Conservation (phyloP, 495 filamentous ascomycete genomes). For the Daldinia caldariorum region DNA sequence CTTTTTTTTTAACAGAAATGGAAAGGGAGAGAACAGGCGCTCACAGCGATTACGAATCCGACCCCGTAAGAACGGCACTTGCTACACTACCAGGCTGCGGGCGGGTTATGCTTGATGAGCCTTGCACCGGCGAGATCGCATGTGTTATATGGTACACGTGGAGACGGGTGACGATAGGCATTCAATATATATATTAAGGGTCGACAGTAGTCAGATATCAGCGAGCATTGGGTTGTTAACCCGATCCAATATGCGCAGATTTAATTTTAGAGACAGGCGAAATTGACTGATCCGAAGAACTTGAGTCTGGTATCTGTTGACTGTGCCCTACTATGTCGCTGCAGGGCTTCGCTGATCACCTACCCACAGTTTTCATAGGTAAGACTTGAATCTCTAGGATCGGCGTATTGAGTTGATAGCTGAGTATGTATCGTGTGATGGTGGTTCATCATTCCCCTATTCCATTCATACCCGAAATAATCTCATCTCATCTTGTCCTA, state of each 20-base stretch:
- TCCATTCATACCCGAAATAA: neutral
- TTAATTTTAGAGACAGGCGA: neutral
- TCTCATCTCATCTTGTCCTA: too few relatives aligned
- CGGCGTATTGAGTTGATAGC: too few relatives aligned
- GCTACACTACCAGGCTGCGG: slow-evolving; percentile 12
- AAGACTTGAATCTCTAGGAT: too few relatives aligned
- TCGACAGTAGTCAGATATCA: neutral
- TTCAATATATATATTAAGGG: slow-evolving; percentile 12
- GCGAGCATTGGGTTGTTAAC: neutral
- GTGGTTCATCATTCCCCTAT: neutral
- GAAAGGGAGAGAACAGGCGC: slow-evolving; percentile 10
- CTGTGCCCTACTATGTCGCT: too few relatives aligned
- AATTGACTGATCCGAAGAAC: neutral
- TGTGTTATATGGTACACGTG: slow-evolving; percentile 37
- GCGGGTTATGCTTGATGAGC: slow-evolving; percentile 11
- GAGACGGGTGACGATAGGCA: slow-evolving; percentile 24
- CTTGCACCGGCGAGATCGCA: slow-evolving; percentile 6
- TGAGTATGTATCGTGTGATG: too few relatives aligned
- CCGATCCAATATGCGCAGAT: neutral
- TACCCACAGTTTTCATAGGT: too few relatives aligned
- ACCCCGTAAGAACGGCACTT: slow-evolving; percentile 16
- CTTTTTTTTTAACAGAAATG: slow-evolving; percentile 3
- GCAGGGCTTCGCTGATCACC: too few relatives aligned
- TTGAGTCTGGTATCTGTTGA: neutral
- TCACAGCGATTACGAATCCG: slow-evolving; percentile 4